Base-by-base conservation (phyloP, 2,329 filamentous ascomycete species). In the Colletotrichum liriopes region DNA sequence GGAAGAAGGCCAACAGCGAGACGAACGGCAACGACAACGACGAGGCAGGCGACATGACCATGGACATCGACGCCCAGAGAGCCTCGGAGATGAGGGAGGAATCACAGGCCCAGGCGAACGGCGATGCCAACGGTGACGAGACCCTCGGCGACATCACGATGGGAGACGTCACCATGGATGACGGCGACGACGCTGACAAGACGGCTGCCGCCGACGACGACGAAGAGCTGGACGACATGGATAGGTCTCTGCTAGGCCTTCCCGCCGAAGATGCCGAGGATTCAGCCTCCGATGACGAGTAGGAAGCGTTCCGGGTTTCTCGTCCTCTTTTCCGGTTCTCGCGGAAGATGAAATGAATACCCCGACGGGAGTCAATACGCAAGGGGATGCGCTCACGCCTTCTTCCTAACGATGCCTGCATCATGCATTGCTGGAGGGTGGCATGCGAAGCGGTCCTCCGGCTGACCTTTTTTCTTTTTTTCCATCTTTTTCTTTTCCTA, bases 151-250 rank as follows among this genome's bases (percentile, higher is more conserved):
- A 89, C 51, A 86, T 86, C 29, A 69, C 65, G 29, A 39, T 72
- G 43, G 69, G 69, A 60, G 69, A 87, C 45, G 78, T 85, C 47
- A 81, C 81, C 56, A 83, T 90, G 71, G 88, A 89, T 66, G 88
- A 90, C 37, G 86, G 86, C 64, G 85, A 86, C 54, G 85, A 82
- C 37, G 80, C 64, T 3, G 77, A 76, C 52, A 71, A 75, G 67
- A 76, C 74, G 23, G 73, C 61, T 4, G 37, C 71, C 9, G 77
- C 77, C 8, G 70, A 51, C 14, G 84, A 83, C 7, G 78, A 79
- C 11, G 80, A 82, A 2, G 84, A 84, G 45, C 82, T 84, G 29
- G 85, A 81, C 52, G 86, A 86, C 61, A 73, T 74, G 65, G 73
- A 74, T 12, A 61, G 71, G 43, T 74, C 73, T n/a, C 59, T 73